Conservation (phyloP, 2,329 filamentous ascomycete species). For the Xylaria multiplex region DNA sequence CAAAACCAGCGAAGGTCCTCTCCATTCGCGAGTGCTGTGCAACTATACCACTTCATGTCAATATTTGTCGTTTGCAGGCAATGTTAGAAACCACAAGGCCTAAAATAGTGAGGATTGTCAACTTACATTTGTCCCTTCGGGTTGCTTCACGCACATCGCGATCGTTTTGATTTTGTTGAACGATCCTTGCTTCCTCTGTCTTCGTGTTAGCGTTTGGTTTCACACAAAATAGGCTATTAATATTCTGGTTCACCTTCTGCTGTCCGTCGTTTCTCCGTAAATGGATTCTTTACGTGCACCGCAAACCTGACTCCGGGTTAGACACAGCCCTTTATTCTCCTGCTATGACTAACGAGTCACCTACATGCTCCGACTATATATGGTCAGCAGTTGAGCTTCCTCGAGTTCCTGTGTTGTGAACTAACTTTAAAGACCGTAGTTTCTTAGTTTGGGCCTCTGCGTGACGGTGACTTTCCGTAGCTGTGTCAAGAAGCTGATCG, state of each 20-base stretch:
- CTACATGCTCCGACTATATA: conserved; percentile 78
- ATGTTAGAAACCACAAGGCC: not conserved
- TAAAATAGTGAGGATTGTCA: not conserved
- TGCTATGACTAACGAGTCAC: no score
- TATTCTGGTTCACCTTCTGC: conserved; percentile 53
- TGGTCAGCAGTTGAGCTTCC: conserved; percentile 62
- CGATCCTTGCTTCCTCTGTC: conserved; percentile 49
- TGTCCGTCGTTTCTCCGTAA: conserved; percentile 75
- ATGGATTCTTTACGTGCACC: conserved; percentile 79
- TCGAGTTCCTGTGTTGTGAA: not conserved
- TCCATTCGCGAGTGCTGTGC: conserved; percentile 65
- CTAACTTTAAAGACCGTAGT: conserved; percentile 58
- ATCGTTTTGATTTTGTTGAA: conserved; percentile 64
- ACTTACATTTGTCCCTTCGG: conserved; percentile 61
- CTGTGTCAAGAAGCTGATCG: conserved; percentile 83
- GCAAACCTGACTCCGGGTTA: conserved; percentile 64
- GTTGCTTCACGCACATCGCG: conserved; percentile 72
- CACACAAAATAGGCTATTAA: not conserved
- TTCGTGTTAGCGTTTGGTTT: conserved; percentile 14
- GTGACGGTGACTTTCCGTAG: conserved; percentile 76
- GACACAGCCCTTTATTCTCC: no score
- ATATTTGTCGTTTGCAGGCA: not conserved
- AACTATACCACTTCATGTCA: conserved; percentile 26
- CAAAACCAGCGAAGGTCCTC: conserved; percentile 57
- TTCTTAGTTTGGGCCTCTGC: conserved; percentile 85